Base-by-base conservation (phyloP, 192 early-diverging fungal genomes). In the Phlyctochytrium arcticum region DNA sequence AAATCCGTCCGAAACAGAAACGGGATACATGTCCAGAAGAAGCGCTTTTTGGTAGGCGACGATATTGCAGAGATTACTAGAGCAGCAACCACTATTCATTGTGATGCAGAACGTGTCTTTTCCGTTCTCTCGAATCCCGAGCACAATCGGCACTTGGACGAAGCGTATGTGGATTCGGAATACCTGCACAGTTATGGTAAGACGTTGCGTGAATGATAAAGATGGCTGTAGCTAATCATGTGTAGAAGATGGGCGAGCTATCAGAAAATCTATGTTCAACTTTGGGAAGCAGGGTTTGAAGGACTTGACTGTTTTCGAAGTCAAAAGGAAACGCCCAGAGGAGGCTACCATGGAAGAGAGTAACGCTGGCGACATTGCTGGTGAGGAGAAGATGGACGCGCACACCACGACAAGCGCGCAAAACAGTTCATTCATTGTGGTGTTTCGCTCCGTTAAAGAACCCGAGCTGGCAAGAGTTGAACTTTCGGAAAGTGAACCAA, bases 71-170 rank as follows among this genome's bases (percentile, higher is more conserved):
- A 79, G 54, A n/a, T 84, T 8, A 60, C 65, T 5, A 19, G 66
- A 1, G 66, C 49, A 6, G 57, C 67, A 26, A 46, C 75, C 6
- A 51, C 32, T 0, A 66, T 83, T 23, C 61, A 59, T 6, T 80
- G 78, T 50, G 77, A 83, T 69, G 58, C 75, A 1, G 76, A 73
- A 26, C 35, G 75, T 3, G 78, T 83, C 3, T 79, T 69, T 73
- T 42, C 61, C 34, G 79, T 81, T 7, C 58, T 83, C 53, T 81
- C 79, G n/a, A 84, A 84, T 56, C 82, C 82, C 19, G 74, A 75
- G 34, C 79, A 84, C 56, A 57, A 67, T 56, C 54, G 72, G 19
- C 77, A 80, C 37, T 49, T 76, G 19, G 68, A 81, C 24, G 73
- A 78, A 17, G 29, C 58, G 19, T 80, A 72, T 53, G 34, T 59